Percentiles rank a stretch among this genome's conserved stretches.
phyloP scores from a whole-genome alignment of 345 rosid species.

The Geranium brycei region DNA sequence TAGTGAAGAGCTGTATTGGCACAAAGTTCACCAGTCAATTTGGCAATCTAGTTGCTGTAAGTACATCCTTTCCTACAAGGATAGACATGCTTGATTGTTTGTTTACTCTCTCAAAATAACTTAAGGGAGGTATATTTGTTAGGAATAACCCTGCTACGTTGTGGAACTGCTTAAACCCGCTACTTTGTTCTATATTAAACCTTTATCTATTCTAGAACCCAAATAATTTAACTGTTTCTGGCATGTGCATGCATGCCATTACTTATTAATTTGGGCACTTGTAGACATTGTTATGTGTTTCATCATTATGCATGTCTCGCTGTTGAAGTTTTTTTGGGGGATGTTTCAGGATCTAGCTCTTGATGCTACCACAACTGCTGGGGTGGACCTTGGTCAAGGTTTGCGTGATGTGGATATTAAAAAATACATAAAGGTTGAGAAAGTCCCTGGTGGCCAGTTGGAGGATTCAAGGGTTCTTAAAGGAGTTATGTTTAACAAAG shows the following conservation, averaged over 20 bases:
- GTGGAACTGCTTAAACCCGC: too few species aligned
- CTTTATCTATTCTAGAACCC: too few species aligned
- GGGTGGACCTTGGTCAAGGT: conserved; percentile 95
- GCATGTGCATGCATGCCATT: too few species aligned
- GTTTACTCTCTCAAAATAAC: too few species aligned
- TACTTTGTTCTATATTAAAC: too few species aligned
- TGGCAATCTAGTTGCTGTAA: conserved; percentile 89
- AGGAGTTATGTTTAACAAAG: conserved; percentile 95
- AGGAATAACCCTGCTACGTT: too few species aligned
- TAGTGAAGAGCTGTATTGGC: conserved; percentile 86
- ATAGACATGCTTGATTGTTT: not conserved
- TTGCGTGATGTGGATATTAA: conserved; percentile 89
- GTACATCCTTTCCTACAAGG: conserved; percentile 12
- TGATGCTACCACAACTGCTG: conserved; percentile 70
- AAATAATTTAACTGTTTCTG: too few species aligned
- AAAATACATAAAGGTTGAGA: conserved; percentile 85
- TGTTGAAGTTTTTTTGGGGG: too few species aligned
- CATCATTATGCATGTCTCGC: too few species aligned
- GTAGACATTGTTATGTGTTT: too few species aligned
- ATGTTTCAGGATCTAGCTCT: conserved; percentile 71
- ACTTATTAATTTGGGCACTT: too few species aligned
- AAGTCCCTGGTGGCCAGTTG: conserved; percentile 87
- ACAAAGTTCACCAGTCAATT: conserved; percentile 95
- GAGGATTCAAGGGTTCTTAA: conserved; percentile 83
- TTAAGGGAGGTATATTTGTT: too few species aligned